A percentile compares a stretch with the other conserved stretches of the same genome.
Conservation (phyloP, 768 basidiomycete species). For the Amanita rubescens region DNA sequence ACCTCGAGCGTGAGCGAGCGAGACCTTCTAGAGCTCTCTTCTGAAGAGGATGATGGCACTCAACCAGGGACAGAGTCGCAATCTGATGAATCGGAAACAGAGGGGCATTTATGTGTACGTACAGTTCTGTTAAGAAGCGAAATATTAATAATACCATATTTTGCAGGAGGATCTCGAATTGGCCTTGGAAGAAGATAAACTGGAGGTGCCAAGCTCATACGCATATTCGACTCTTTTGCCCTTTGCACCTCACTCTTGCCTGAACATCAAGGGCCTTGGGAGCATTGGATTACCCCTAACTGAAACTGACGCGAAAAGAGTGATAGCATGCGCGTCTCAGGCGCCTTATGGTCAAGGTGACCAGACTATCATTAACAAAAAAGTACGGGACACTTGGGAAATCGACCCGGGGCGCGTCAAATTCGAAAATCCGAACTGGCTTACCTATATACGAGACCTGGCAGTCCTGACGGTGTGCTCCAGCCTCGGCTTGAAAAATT, state of each 20-base stretch:
- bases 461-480: conserved; percentile 17
- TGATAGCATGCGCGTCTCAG: conserved; percentile 20
- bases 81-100: too few relatives aligned
- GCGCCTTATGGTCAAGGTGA: conserved; percentile 26
- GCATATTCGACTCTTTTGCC: conserved; percentile 16
- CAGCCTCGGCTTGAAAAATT: conserved; percentile 16
- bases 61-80: too few relatives aligned
- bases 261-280: conserved; percentile 29
- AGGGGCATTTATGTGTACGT: too few relatives aligned
- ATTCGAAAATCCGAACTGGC: conserved; percentile 18
- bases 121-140: too few relatives aligned
- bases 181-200: conserved; percentile 11
- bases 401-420: conserved; percentile 19
- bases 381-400: conserved; percentile 28
- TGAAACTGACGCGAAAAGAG: conserved; percentile 23
- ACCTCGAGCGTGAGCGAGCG: too few relatives aligned
- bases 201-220: conserved; percentile 18
- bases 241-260: conserved; percentile 29
- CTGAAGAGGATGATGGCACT: too few relatives aligned
- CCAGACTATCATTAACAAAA: conserved; percentile 20
- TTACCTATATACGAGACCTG: neutral
- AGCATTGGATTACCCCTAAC: conserved; percentile 30
- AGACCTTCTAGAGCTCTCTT: too few relatives aligned
- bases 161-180: conserved; percentile 18
- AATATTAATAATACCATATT: neutral